Conservation (phyloP, 1,139 yeast species). For the Hyphopichia fennica region DNA sequence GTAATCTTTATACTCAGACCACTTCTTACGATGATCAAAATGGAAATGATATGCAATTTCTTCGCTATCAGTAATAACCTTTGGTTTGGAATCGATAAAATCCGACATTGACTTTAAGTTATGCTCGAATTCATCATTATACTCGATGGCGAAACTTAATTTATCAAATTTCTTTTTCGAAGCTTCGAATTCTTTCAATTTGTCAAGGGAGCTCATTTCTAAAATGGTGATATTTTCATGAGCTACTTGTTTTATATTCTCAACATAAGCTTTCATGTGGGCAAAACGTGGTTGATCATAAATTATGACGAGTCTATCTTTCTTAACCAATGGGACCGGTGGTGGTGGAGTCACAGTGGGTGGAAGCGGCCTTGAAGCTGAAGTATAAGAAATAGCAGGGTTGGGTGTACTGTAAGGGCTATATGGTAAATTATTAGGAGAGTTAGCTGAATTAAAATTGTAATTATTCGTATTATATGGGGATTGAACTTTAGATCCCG, state of each 20-base stretch:
- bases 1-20: slow-evolving; percentile 29
- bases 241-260: slow-evolving; percentile 22
- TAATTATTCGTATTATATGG: neutral
- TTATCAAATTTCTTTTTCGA: slow-evolving; percentile 16
- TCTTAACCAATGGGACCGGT: slow-evolving; percentile 6
- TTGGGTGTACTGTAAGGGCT: neutral
- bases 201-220: slow-evolving; percentile 14
- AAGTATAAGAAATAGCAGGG: neutral
- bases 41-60: slow-evolving; percentile 40
- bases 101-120: slow-evolving; percentile 20
- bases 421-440: neutral
- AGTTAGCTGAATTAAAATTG: neutral
- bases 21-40: slow-evolving; percentile 34
- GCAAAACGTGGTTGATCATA: slow-evolving; percentile 32
- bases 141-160: slow-evolving; percentile 37
- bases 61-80: slow-evolving; percentile 17
- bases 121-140: slow-evolving; percentile 28
- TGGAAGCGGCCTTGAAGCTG: neutral
- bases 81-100: slow-evolving; percentile 21
- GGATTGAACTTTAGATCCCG: neutral
- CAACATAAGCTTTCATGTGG: slow-evolving; percentile 28
- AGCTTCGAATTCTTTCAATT: neutral
- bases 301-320: slow-evolving; percentile 27
- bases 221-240: slow-evolving; percentile 20
- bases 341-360: neutral